A percentile compares a stretch with the other conserved stretches of the same genome.
Conservation (phyloP, 2,329 filamentous ascomycete species). For the Capronia coronata region DNA sequence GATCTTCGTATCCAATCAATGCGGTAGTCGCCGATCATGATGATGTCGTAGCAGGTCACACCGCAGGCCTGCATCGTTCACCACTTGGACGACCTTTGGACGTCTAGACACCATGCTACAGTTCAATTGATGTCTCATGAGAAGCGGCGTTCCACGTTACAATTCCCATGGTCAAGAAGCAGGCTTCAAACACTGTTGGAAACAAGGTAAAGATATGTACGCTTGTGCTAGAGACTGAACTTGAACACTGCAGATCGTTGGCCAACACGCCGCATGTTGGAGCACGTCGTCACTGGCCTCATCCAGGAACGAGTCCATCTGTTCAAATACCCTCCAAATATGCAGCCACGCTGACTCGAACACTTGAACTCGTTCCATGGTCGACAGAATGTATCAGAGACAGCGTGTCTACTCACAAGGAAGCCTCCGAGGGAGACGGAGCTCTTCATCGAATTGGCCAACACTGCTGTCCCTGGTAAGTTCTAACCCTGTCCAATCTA, state of each 20-base stretch:
- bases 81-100: not conserved
- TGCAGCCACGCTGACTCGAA: not conserved
- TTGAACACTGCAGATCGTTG: too few species aligned
- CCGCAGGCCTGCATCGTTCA: not conserved
- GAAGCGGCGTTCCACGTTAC: too few species aligned
- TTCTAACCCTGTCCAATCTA: not conserved
- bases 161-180: not conserved
- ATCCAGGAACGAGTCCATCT: not conserved
- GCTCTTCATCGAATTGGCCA: too few species aligned
- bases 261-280: too few species aligned
- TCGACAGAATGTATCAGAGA: too few species aligned
- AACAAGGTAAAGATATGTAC: too few species aligned
- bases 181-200: too few species aligned
- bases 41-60: conserved; percentile 12
- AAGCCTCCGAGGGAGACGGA: not conserved
- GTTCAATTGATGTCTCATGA: not conserved
- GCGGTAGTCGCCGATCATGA: conserved; percentile 3
- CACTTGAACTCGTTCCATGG: not conserved
- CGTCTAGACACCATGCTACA: not conserved
- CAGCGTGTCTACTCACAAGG: not conserved
- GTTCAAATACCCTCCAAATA: too few species aligned
- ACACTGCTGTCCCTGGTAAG: too few species aligned
- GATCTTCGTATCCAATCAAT: conserved; percentile 11
- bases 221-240: too few species aligned
- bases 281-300: conserved; percentile 6